Evolutionary conservation across 2,329 filamentous ascomycete species (phyloP), one percentile per base, ranked within the genome.

Genomic region (Colletotrichum sojae): DNA sequence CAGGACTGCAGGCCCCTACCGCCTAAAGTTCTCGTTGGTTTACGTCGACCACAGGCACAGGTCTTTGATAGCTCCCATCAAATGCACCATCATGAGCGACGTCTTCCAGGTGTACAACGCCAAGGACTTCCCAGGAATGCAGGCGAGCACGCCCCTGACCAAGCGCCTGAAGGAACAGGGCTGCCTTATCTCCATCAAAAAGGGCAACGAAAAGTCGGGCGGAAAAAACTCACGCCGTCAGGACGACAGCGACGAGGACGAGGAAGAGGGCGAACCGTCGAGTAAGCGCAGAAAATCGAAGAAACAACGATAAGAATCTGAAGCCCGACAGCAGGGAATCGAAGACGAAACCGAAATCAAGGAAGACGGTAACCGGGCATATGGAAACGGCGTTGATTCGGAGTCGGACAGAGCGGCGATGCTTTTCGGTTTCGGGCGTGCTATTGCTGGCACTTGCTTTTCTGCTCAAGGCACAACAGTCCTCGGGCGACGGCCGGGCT

Each of bases 41-140:
- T 88, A 92, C 69, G 86, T 95, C 49, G 90, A 94, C 72, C 80
- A 80, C 43, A 82, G 83, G 55, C 86, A 89, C 78, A 81, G 82
- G 15, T 85, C 85, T 2, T 89, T 88, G 31, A 79, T 78, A 53
- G 86, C 84, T 15, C 86, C 85, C 22, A 83, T 89, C 16, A 78
- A 83, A n/a, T 84, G 83, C 9, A 82, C 83, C 20, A 82, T 81
- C 16, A 86, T 90, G 80, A 94, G 90, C 75, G 89, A 93, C 16
- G 82, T 90, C n/a, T 95, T 96, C 76, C 90, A 88, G 13, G 93
- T 95, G 8, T 95, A 92, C 78, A 94, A 91, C 51, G 93, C 93
- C 51, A 96, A 95, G 77, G 93, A 95, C 76, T 96, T 96, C 69
- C 92, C 92, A 0, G 93, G 93, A 6, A 96, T 96, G 93, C 86